phyloP scores from a whole-genome alignment of 768 basidiomycete genomes.

The Pisolithus microcarpus region DNA sequence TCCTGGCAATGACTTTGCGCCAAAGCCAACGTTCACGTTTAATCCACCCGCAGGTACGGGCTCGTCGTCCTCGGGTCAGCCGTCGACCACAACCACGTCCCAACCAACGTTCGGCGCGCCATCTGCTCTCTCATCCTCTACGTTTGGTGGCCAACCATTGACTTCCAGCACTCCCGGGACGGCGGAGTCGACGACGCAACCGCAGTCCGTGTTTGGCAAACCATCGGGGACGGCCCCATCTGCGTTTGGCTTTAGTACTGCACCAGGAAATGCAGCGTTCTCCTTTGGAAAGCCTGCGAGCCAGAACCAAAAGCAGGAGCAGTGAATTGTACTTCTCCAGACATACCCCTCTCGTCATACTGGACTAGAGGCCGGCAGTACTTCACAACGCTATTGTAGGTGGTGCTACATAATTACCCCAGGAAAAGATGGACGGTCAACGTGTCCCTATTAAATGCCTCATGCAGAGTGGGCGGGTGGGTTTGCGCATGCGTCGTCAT shows the following conservation, averaged over 20 bases:
- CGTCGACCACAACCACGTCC: too few species aligned
- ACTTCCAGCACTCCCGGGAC: not conserved
- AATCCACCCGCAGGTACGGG: too few species aligned
- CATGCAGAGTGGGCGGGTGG: too few species aligned
- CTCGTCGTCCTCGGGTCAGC: too few species aligned
- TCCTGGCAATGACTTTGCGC: not conserved
- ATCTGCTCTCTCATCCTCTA: constrained; percentile 2
- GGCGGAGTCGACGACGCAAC: constrained; percentile 9
- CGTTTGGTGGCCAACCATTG: constrained; percentile 8
- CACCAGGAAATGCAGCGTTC: constrained; percentile 6
- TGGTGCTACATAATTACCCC: too few species aligned
- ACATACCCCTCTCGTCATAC: not conserved
- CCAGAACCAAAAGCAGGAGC: constrained; percentile 29
- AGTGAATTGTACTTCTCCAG: constrained; percentile 8
- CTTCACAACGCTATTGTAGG: not conserved
- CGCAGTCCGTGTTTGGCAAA: constrained; percentile 22
- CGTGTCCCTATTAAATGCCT: too few species aligned
- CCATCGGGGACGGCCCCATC: constrained; percentile 14
- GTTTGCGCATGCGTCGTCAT: too few species aligned
- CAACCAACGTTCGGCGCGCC: constrained; percentile 5
- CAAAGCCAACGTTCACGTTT: not conserved
- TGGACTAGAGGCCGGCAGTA: not conserved
- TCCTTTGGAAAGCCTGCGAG: constrained; percentile 10
- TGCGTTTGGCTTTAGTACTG: constrained; percentile 25
- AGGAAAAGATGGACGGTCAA: too few species aligned